Evolutionary conservation across 257 asterid species (phyloP).

Genomic region (Phtheirospermum japonicum): DNA sequence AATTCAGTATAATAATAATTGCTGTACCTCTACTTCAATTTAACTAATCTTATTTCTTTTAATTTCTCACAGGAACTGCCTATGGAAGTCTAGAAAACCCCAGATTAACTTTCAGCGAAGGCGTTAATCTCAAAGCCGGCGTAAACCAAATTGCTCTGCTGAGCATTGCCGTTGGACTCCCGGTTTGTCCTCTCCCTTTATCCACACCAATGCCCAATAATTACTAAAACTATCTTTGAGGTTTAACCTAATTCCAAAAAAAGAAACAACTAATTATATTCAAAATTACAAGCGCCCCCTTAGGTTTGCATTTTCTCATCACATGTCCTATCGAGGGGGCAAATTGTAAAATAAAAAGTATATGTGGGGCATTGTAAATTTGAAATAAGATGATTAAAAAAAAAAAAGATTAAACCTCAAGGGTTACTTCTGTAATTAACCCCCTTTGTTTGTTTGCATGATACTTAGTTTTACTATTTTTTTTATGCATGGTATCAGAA

Average conservation of each 20-base stretch:
- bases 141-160: conserved; percentile 82
- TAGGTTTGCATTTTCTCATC: background rate
- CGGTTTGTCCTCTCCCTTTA: conserved; percentile 51
- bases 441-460: background rate
- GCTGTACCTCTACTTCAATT: background rate
- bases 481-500: conserved; percentile 48
- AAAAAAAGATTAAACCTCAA: too few species aligned
- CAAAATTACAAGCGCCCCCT: too few species aligned
- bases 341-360: background rate
- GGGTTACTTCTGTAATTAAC: background rate
- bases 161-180: conserved; percentile 98
- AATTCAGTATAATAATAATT: background rate
- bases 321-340: background rate
- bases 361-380: background rate
- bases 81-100: conserved; percentile 93
- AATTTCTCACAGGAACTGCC: conserved; percentile 65
- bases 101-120: conserved; percentile 66
- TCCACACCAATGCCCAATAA: background rate
- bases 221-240: background rate
- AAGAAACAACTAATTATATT: too few species aligned
- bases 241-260: too few species aligned
- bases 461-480: conserved; percentile 16
- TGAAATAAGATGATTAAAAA: background rate
- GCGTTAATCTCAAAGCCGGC: conserved; percentile 81
- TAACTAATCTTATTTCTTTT: conserved; percentile 3